phyloP scores from a whole-genome alignment of 805 yeast genomes.

The Candida takata region DNA sequence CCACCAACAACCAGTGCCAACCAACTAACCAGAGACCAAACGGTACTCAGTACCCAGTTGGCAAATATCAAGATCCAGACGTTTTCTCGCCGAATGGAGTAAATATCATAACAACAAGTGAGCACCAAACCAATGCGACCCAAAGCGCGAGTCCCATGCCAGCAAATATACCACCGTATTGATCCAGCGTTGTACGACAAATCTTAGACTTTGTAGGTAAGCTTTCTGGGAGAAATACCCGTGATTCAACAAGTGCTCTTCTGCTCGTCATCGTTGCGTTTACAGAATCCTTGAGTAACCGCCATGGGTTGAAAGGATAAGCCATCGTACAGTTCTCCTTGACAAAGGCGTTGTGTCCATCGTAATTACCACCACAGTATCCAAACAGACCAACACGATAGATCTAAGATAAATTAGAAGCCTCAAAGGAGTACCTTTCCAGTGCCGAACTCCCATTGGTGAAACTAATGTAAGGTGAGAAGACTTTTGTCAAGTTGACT shows the following conservation, averaged over 20 bases:
- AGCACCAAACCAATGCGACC: neutral
- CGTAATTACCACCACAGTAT: slow-evolving; percentile 1
- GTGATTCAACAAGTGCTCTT: too few relatives aligned
- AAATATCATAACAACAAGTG: too few relatives aligned
- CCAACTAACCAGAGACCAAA: too few relatives aligned
- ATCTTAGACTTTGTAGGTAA: slow-evolving; percentile 1
- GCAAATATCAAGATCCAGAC: too few relatives aligned
- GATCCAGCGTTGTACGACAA: slow-evolving; percentile 1
- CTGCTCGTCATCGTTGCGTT: too few relatives aligned
- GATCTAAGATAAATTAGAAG: slow-evolving; percentile 1
- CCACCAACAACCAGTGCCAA: too few relatives aligned
- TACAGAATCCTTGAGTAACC: too few relatives aligned
- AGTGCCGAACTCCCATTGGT: neutral
- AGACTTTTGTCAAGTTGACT: slow-evolving; percentile 1
- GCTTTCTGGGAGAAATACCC: neutral
- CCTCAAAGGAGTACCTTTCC: slow-evolving; percentile 1
- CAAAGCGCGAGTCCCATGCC: slow-evolving; percentile 5
- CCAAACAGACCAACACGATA: slow-evolving; percentile 6
- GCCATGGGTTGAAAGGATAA: too few relatives aligned
- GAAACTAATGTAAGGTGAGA: slow-evolving; percentile 4
- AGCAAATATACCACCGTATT: slow-evolving; percentile 4
- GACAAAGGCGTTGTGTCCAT: neutral
- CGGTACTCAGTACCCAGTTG: too few relatives aligned
- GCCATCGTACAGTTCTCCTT: slow-evolving; percentile 1
- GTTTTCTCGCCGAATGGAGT: too few relatives aligned